Evolutionary conservation across 1,284 basidiomycete species (phyloP).

Genomic region (Trametes polyzona): DNA sequence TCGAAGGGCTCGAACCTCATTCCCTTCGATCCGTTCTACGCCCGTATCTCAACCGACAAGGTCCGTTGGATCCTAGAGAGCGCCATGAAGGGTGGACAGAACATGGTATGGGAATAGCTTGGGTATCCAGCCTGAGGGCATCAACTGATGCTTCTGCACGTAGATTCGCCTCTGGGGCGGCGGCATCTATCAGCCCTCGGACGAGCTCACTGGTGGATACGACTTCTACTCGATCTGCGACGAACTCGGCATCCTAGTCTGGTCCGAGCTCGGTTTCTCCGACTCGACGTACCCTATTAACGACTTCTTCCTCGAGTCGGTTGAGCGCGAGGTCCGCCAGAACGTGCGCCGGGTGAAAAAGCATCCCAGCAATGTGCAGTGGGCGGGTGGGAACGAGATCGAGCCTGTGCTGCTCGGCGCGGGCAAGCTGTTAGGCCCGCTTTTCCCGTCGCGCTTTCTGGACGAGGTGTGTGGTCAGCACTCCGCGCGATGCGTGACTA

Average conservation of each 20-base stretch:
- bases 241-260: conserved; percentile 64
- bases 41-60: conserved; percentile 51
- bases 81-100: conserved; percentile 56
- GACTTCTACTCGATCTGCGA: conserved; percentile 64
- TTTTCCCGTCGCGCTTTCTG: neutral
- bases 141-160: neutral
- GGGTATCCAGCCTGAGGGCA: too few species aligned
- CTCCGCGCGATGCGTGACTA: neutral
- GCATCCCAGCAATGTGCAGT: conserved; percentile 62
- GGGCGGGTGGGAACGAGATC: conserved; percentile 66
- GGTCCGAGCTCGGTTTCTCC: conserved; percentile 70
- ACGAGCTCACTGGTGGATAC: conserved; percentile 51
- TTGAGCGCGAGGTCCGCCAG: conserved; percentile 62
- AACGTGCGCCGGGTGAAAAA: conserved; percentile 58
- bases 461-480: neutral
- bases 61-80: conserved; percentile 61
- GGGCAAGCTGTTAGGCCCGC: too few species aligned
- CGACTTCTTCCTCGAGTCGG: conserved; percentile 52
- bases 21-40: conserved; percentile 62
- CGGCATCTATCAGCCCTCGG: conserved; percentile 43
- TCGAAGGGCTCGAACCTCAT: conserved; percentile 60
- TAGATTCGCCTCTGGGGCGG: conserved; percentile 66
- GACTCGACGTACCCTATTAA: conserved; percentile 60
- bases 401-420: too few species aligned
- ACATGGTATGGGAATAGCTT: conserved; percentile 47